Base-by-base conservation (phyloP, 306 rosid species). In the Castanea crenata region DNA sequence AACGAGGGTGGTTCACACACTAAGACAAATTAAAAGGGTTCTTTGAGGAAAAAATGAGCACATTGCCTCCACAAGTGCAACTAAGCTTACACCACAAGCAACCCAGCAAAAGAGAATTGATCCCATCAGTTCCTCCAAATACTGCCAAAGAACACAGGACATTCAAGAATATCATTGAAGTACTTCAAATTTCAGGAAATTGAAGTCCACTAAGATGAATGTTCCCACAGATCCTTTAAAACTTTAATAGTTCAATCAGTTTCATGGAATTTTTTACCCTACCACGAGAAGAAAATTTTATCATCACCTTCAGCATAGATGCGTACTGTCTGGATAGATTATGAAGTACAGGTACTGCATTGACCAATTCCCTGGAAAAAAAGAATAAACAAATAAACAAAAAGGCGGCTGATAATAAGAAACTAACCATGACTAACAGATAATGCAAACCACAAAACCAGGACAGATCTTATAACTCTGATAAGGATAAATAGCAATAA, bases 31-130 rank as follows among this genome's bases (percentile, higher is more conserved):
- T 34, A 32, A 32, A 32, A 32, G 35, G 35, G 35, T 32, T 32
- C 38, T 5, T 5, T 1, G 38, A 1, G 7, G 38, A 34, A 1
- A 34, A 34, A 5, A 34, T 34, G 38, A 34, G 38, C 38, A 80
- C 21, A 74, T 80, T 92, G 92, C 98, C 98, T 94, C 97, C 69
- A 86, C 85, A 75, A 92, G 94, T 52, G 98, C 93, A 79, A 84
- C 85, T 82, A 94, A 81, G 88, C 93, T 94, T 76, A 94, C 95
- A 79, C 94, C 94, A 80, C 97, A 94, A 82, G 93, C 86, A 87
- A 92, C 93, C 97, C 97, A 90, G 77, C 88, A 87, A 84, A 92
- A 94, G 64, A 92, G 87, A 86, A 94, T 80, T 56, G 97, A 73
- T 79, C 95, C 98, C 74, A 90, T 79, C 46, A 88, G 89, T 82